phyloP scores from a whole-genome alignment of 2,329 filamentous ascomycete species.

The Cladosporium sp. region DNA sequence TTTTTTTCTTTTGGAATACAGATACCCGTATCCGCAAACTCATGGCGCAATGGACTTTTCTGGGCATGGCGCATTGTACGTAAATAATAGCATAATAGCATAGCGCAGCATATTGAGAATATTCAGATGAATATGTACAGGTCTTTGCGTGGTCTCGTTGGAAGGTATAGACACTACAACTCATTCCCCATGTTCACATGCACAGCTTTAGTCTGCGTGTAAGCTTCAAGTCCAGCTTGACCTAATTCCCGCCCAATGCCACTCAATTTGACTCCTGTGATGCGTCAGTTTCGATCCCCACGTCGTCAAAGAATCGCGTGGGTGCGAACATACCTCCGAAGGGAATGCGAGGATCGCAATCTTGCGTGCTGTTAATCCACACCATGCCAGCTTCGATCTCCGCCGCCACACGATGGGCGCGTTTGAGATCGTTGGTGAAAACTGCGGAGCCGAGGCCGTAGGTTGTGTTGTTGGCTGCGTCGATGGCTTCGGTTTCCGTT shows the following conservation, averaged over 20 bases:
- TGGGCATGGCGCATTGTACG: no score
- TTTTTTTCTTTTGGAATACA: background rate
- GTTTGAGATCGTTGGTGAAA: slow-evolving; percentile 38
- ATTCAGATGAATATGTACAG: no score
- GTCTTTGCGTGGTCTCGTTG: no score
- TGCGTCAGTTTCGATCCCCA: slow-evolving; percentile 14
- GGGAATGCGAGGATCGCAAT: slow-evolving; percentile 38
- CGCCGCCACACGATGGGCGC: slow-evolving; percentile 38
- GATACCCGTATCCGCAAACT: background rate
- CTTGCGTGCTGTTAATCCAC: slow-evolving; percentile 42
- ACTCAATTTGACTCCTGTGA: slow-evolving; percentile 35
- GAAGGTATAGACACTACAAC: background rate
- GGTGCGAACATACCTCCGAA: slow-evolving; percentile 20
- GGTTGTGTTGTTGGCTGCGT: slow-evolving; percentile 37
- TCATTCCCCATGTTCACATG: slow-evolving; percentile 18
- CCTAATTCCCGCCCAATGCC: slow-evolving; percentile 35
- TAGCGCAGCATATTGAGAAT: no score
- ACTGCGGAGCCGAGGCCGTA: slow-evolving; percentile 41
- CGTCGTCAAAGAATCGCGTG: no score
- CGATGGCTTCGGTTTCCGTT: slow-evolving; percentile 37
- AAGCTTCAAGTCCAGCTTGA: slow-evolving; percentile 16
- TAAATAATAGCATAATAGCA: no score
- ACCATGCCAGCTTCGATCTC: slow-evolving; percentile 42
- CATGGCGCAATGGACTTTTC: background rate
- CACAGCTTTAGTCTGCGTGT: slow-evolving; percentile 18